Evolutionary conservation across 345 rosid genomes (phyloP).

Genomic region (Corchorus olitorius): DNA sequence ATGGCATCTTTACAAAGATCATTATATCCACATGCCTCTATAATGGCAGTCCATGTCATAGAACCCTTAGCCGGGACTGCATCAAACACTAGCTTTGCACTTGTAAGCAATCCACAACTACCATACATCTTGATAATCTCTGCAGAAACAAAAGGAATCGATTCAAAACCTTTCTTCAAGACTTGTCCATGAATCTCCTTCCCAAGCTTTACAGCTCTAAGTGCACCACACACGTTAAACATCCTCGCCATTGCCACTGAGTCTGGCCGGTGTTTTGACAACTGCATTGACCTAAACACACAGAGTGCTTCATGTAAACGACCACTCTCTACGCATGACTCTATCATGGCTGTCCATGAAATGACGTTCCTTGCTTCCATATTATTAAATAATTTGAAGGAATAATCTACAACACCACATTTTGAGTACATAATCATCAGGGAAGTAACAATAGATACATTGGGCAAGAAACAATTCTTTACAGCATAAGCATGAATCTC

Average conservation of each 20-base stretch:
- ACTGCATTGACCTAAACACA: conserved; percentile 64
- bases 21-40: conserved; percentile 62
- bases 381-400: conserved; percentile 54
- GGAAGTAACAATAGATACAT: conserved; percentile 69
- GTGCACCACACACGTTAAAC: conserved; percentile 53
- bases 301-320: conserved; percentile 39
- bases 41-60: conserved; percentile 76
- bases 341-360: conserved; percentile 78
- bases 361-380: conserved; percentile 62
- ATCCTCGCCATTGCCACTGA: conserved; percentile 70
- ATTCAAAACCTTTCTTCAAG: conserved; percentile 61
- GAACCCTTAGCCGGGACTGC: conserved; percentile 67
- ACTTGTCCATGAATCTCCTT: conserved; percentile 77
- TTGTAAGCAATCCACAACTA: conserved; percentile 46
- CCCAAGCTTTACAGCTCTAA: conserved; percentile 62
- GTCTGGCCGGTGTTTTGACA: conserved; percentile 71
- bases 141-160: conserved; percentile 63
- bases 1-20: conserved; percentile 51
- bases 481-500: conserved; percentile 83
- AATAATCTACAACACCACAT: conserved; percentile 55
- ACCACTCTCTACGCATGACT: conserved; percentile 50
- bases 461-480: conserved; percentile 70
- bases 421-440: conserved; percentile 86
- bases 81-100: conserved; percentile 57
- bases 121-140: conserved; percentile 76